Evolutionary conservation across 768 basidiomycete species (phyloP).

Genomic region (Tylopilus sp.): DNA sequence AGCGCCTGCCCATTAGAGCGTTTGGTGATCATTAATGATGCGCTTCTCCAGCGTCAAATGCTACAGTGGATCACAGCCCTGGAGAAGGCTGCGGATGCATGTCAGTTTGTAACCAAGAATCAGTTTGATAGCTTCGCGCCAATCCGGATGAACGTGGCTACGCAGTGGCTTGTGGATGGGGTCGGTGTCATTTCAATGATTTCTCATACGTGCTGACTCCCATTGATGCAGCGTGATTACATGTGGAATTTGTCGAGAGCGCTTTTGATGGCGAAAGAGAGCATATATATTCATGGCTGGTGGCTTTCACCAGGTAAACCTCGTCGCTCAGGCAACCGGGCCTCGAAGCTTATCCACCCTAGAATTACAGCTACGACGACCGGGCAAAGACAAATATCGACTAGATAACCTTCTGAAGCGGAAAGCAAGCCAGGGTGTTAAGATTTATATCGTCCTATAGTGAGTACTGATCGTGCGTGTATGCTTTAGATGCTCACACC

Average conservation of each 20-base stretch:
- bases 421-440: conserved; percentile 94
- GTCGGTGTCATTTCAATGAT: conserved; percentile 43
- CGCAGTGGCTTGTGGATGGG: conserved; percentile 98
- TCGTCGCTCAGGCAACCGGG: not conserved
- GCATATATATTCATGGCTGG: conserved; percentile 97
- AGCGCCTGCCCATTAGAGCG: not conserved
- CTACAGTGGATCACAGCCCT: conserved; percentile 93
- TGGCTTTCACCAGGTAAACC: conserved; percentile 84
- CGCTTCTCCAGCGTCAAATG: conserved; percentile 74
- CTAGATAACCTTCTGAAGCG: conserved; percentile 82
- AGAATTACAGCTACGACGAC: conserved; percentile 85
- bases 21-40: conserved; percentile 3
- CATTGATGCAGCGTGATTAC: conserved; percentile 74
- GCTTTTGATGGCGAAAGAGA: conserved; percentile 81
- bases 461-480: conserved; percentile 34
- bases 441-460: conserved; percentile 95
- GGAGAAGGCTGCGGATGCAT: conserved; percentile 71
- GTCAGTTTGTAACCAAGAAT: conserved; percentile 76
- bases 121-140: conserved; percentile 96
- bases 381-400: conserved; percentile 79
- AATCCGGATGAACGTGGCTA: conserved; percentile 86
- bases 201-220: not conserved
- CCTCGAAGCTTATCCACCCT: conserved; percentile 1
- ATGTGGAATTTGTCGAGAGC: conserved; percentile 97
- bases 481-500: conserved; percentile 1